phyloP scores from a whole-genome alignment of 176 grass and related monocot species.

The Carex scoparia region DNA sequence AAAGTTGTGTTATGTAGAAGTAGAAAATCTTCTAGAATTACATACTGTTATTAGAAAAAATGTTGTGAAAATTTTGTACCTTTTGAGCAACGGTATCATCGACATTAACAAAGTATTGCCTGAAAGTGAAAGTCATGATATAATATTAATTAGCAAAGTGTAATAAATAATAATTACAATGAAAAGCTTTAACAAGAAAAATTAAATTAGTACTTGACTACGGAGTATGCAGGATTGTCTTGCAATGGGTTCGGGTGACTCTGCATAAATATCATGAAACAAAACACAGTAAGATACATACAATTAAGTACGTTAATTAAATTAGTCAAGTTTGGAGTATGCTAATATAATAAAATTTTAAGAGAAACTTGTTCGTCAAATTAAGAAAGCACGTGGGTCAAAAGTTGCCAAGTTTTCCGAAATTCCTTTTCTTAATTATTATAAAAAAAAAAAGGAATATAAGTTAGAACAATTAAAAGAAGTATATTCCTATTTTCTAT shows the following conservation, averaged over 20 bases:
- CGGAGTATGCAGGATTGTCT: conserved; percentile 77
- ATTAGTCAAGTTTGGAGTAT: background rate
- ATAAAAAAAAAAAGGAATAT: background rate
- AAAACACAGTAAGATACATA: background rate
- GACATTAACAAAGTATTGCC: conserved; percentile 67
- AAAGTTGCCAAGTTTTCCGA: background rate
- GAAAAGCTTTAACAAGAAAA: background rate
- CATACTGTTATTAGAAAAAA: background rate
- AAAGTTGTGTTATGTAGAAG: background rate
- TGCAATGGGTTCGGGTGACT: conserved; percentile 75
- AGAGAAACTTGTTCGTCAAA: background rate
- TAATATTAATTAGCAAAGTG: background rate
- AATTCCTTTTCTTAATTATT: background rate
- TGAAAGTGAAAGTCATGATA: conserved; percentile 10
- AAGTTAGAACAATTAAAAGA: background rate
- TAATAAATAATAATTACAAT: background rate
- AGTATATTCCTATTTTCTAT: background rate
- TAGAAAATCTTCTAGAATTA: background rate
- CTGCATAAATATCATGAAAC: conserved; percentile 22
- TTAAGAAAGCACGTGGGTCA: conserved; percentile 13
- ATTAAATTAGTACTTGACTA: conserved; percentile 55
- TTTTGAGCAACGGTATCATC: conserved; percentile 85
- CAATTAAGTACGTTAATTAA: background rate
- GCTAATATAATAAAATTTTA: background rate
- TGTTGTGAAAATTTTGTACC: background rate